Percentiles rank a stretch among this genome's conserved stretches.
Conservation (phyloP, 371 early-diverging fungal species). For the Mucor sp. region DNA sequence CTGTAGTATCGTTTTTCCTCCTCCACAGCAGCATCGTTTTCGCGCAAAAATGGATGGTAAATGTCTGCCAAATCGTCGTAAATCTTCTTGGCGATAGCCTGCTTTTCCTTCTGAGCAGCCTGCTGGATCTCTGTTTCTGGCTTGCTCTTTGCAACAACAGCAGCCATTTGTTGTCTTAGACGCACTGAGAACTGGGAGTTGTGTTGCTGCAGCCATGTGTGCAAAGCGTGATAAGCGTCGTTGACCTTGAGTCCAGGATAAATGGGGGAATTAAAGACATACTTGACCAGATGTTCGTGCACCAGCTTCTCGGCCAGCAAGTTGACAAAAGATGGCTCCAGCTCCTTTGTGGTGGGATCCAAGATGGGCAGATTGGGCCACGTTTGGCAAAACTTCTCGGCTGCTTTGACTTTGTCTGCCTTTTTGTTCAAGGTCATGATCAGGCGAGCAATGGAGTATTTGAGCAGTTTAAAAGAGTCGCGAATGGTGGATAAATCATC, state of each 20-base stretch:
- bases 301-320: constrained; percentile 60
- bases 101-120: constrained; percentile 42
- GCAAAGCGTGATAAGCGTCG: constrained; percentile 52
- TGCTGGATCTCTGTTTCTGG: constrained; percentile 48
- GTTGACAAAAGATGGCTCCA: constrained; percentile 55
- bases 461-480: constrained; percentile 57
- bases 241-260: constrained; percentile 59
- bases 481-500: constrained; percentile 67
- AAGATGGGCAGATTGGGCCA: constrained; percentile 41
- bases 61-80: constrained; percentile 50
- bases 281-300: constrained; percentile 50
- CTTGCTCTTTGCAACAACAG: constrained; percentile 53
- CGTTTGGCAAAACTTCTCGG: constrained; percentile 33
- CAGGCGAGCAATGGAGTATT: constrained; percentile 57
- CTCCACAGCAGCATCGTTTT: constrained; percentile 38
- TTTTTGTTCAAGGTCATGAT: constrained; percentile 60
- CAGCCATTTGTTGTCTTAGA: constrained; percentile 61
- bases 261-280: constrained; percentile 52
- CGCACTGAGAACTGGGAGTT: constrained; percentile 54
- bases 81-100: constrained; percentile 32
- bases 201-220: constrained; percentile 51
- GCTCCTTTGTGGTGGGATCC: constrained; percentile 34
- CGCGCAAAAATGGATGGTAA: constrained; percentile 47
- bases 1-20: constrained; percentile 40
- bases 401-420: constrained; percentile 50